phyloP scores from a whole-genome alignment of 2,329 filamentous ascomycete species.

The Colletotrichum theobromicola region DNA sequence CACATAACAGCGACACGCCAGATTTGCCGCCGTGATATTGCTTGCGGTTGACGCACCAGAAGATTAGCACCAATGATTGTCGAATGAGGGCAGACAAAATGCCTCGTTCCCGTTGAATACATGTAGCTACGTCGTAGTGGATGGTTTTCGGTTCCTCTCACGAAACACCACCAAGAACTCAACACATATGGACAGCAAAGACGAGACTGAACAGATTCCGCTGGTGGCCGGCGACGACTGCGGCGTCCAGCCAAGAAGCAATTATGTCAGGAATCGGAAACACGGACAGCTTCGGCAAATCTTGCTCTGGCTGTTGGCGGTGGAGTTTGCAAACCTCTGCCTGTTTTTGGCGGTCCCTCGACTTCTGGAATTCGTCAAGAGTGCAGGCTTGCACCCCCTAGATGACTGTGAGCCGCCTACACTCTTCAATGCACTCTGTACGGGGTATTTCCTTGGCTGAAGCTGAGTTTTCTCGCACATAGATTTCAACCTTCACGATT shows the following conservation, averaged over 20 bases:
- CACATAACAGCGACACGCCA: background rate
- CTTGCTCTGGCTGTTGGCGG: background rate
- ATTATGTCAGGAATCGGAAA: background rate
- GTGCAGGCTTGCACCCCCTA: background rate
- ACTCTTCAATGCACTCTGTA: background rate
- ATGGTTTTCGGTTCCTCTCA: background rate
- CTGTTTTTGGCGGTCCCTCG: background rate
- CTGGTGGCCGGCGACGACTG: background rate
- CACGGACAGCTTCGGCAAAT: background rate
- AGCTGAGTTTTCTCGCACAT: background rate
- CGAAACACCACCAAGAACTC: background rate
- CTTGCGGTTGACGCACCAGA: background rate
- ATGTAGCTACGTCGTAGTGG: background rate
- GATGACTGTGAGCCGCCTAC: background rate
- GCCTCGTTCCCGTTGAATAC: background rate
- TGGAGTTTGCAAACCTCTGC: background rate
- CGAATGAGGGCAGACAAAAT: background rate
- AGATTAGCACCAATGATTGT: background rate
- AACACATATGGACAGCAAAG: background rate
- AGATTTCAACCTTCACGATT: background rate
- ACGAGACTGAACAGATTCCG: background rate
- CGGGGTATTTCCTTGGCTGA: background rate
- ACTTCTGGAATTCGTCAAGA: background rate
- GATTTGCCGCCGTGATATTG: background rate
- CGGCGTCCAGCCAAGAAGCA: background rate